Percentiles rank a stretch among this genome's conserved stretches.
Evolutionary conservation across 306 rosid genomes (phyloP).

Genomic region (Lagenaria siceraria): DNA sequence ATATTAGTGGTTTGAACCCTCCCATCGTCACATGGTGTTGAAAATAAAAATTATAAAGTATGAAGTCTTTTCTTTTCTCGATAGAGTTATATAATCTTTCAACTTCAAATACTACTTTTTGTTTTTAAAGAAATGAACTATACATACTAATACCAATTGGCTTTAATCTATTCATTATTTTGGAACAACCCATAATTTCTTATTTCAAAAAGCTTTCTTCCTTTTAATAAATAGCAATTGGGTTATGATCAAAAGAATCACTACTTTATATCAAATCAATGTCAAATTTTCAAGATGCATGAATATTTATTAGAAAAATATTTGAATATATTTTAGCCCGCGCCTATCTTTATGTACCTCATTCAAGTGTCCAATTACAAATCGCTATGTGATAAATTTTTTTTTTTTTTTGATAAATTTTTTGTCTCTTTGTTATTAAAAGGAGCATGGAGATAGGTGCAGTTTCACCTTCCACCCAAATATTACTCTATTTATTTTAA

Average conservation of each 20-base stretch:
- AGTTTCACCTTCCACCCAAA: too few relatives aligned
- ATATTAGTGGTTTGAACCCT: too few relatives aligned
- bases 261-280: constrained; percentile 1
- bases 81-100: neutral
- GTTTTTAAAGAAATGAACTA: neutral
- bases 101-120: neutral
- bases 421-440: too few relatives aligned
- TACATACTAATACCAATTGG: neutral
- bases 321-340: too few relatives aligned
- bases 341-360: too few relatives aligned
- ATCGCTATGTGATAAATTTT: too few relatives aligned
- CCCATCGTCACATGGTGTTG: too few relatives aligned
- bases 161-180: neutral
- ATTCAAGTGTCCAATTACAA: too few relatives aligned
- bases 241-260: neutral
- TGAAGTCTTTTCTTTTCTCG: too few relatives aligned
- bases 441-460: too few relatives aligned
- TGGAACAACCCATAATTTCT: neutral
- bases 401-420: too few relatives aligned
- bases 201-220: neutral
- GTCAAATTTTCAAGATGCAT: neutral
- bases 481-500: neutral
- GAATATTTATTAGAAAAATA: neutral
- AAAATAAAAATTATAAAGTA: too few relatives aligned
- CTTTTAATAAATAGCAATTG: neutral